Evolutionary conservation across 495 filamentous ascomycete species (phyloP).

Genomic region (Penicillium atrosanguineum): DNA sequence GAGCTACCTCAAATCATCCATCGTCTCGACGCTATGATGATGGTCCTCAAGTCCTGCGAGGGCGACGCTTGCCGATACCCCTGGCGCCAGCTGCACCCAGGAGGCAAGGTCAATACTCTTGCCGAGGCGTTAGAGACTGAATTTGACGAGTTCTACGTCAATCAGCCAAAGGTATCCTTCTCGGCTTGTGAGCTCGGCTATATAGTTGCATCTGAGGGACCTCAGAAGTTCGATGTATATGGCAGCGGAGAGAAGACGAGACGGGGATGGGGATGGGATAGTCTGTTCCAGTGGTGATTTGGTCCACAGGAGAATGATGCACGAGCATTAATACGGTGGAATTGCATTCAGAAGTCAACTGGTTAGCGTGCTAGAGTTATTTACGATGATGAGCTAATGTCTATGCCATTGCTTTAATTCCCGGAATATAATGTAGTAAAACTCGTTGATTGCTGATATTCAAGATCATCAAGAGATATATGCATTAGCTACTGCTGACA

Average conservation of each 20-base stretch:
- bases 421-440: not conserved
- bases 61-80: conserved; percentile 49
- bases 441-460: not conserved
- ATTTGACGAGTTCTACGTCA: conserved; percentile 58
- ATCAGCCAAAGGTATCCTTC: conserved; percentile 52
- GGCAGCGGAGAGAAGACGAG: conserved; percentile 8
- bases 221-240: conserved; percentile 39
- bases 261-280: conserved; percentile 11
- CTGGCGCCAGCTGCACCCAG: conserved; percentile 55
- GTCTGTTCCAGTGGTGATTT: conserved; percentile 12
- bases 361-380: not conserved
- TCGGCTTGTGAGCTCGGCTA: conserved; percentile 59
- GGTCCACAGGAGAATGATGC: not conserved
- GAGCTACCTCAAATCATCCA: conserved; percentile 37
- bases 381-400: not conserved
- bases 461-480: conserved; percentile 8
- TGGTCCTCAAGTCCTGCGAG: conserved; percentile 61
- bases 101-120: conserved; percentile 37
- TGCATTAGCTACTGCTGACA: conserved; percentile 22
- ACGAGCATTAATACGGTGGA: not conserved
- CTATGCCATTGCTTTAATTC: not conserved
- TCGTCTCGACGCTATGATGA: conserved; percentile 56
- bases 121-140: conserved; percentile 39
- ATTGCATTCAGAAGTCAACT: too few relatives aligned
- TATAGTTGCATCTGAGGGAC: conserved; percentile 57